Conservation (phyloP, 2,329 filamentous ascomycete species). For the Grosmannia serpens region DNA sequence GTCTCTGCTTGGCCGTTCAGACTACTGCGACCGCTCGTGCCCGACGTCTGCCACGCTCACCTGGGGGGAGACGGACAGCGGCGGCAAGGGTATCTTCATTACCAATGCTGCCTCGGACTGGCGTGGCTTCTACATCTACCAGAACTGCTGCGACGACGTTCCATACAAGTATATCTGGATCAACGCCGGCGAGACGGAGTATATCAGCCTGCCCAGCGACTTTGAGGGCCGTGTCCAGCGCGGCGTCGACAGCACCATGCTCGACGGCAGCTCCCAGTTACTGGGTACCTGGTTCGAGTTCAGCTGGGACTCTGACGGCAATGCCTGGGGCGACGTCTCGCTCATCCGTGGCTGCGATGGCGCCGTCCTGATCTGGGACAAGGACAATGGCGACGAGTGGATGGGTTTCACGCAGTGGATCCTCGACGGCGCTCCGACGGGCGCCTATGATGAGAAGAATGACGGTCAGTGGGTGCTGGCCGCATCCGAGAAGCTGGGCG, state of each 20-base stretch:
- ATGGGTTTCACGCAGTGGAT: slow-evolving; percentile 6
- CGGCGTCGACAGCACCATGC: slow-evolving; percentile 5
- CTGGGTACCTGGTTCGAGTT: slow-evolving; percentile 7
- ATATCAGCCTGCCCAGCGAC: slow-evolving; percentile 1
- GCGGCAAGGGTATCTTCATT: slow-evolving; percentile 5
- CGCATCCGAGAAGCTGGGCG: slow-evolving; percentile 2
- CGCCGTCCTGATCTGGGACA: slow-evolving; percentile 6
- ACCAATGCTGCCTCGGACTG: slow-evolving; percentile 5
- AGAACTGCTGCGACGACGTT: slow-evolving; percentile 4
- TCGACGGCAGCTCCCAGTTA: background rate
- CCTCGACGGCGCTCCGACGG: slow-evolving; percentile 4
- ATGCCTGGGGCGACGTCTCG: slow-evolving; percentile 5
- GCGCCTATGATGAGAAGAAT: slow-evolving; percentile 5
- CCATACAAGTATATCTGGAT: slow-evolving; percentile 9
- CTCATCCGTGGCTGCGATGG: slow-evolving; percentile 9
- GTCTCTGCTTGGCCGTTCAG: background rate
- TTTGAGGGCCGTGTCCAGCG: slow-evolving; percentile 6
- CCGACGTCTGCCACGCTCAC: background rate
- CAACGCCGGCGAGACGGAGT: slow-evolving; percentile 5
- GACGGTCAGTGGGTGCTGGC: slow-evolving; percentile 6
- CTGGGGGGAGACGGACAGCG: slow-evolving; percentile 3
- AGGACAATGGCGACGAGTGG: slow-evolving; percentile 5
- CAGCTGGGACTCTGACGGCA: slow-evolving; percentile 3
- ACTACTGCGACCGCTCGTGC: background rate
- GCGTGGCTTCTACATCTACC: slow-evolving; percentile 7